Evolutionary conservation across 257 asterid species (phyloP), one percentile per base, ranked within the genome.

Genomic region (Striga asiatica): DNA sequence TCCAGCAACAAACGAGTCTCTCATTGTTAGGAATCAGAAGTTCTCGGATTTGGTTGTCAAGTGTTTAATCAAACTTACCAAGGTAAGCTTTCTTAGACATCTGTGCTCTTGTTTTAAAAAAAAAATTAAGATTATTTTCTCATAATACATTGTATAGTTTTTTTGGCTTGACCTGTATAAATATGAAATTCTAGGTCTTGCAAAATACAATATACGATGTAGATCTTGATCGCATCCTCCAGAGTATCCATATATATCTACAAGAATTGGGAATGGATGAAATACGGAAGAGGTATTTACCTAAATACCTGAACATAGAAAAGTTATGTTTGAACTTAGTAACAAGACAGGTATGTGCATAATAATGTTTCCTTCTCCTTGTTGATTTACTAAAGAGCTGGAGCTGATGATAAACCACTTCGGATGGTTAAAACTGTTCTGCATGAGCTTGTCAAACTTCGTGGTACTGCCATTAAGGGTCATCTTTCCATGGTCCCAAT

Each of bases 391-490:
- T 56, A 62, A 64, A 92, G 99, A 77, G 99, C 99, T 54, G 99
- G 97, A 58, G 99, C 99, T 50, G 99, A 88, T 73, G 99, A 92
- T 69, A 92, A 92, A 68, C 97, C 99, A 39, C 84, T 92, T 58
- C 88, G 99, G 61, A 92, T 92, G 99, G 99, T 92, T 62, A 92
- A 92, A 81, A 88, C 97, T 59, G 99, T 92, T 72, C 80, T 92
- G 41, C 97, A 88, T 31, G 99, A 92, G 70, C 97, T 92, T 74
- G 99, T 92, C 64, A 92, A 92, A 78, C 93, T 92, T 70, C 95
- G 93, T 16, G 97, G 97, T 66, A 88, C 97, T 71, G 97, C 97
- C 62, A 92, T 92, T 56, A 92, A 92, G 75, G 99, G 95, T 12
- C 99, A 92, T 71, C 93, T 92, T 38, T 92, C 99, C 34, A 76